Conservation (phyloP, 1,284 basidiomycete species). For the Mycena citricolor region DNA sequence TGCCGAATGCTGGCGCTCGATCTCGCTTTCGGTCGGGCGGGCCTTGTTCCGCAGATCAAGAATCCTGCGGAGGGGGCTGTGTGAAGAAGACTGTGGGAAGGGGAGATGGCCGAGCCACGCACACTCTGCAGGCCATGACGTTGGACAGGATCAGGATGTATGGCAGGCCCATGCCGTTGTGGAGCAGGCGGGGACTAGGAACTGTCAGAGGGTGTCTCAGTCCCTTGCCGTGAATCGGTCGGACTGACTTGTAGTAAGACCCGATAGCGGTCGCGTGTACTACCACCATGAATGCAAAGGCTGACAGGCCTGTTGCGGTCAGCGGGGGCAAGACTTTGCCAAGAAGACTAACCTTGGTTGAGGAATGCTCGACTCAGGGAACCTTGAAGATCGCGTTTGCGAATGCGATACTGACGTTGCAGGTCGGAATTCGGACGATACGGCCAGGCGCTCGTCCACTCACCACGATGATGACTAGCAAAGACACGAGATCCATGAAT, state of each 20-base stretch:
- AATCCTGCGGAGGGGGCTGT: slow-evolving; percentile 11
- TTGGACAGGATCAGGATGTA: slow-evolving; percentile 18
- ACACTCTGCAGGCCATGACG: slow-evolving; percentile 21
- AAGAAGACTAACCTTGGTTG: slow-evolving; percentile 26
- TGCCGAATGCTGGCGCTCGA: slow-evolving; percentile 14
- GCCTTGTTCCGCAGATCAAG: slow-evolving; percentile 20
- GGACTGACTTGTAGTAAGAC: slow-evolving; percentile 28
- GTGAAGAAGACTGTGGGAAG: not conserved
- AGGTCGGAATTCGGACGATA: too few species aligned
- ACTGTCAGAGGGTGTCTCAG: not conserved
- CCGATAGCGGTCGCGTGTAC: slow-evolving; percentile 24
- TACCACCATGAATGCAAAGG: slow-evolving; percentile 23
- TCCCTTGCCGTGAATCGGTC: not conserved
- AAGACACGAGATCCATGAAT: too few species aligned
- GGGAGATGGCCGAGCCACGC: slow-evolving; percentile 1
- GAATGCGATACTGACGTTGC: too few species aligned
- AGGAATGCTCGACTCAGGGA: slow-evolving; percentile 32
- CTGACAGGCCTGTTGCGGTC: slow-evolving; percentile 22
- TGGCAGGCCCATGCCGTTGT: slow-evolving; percentile 20
- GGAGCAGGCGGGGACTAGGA: slow-evolving; percentile 4
- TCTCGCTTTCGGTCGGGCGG: slow-evolving; percentile 18
- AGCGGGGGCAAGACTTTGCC: not conserved
- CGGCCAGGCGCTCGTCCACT: too few species aligned
- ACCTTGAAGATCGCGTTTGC: too few species aligned
- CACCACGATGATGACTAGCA: too few species aligned